phyloP scores from a whole-genome alignment of 2,329 filamentous ascomycete species.

The Scedosporium dehoogii region DNA sequence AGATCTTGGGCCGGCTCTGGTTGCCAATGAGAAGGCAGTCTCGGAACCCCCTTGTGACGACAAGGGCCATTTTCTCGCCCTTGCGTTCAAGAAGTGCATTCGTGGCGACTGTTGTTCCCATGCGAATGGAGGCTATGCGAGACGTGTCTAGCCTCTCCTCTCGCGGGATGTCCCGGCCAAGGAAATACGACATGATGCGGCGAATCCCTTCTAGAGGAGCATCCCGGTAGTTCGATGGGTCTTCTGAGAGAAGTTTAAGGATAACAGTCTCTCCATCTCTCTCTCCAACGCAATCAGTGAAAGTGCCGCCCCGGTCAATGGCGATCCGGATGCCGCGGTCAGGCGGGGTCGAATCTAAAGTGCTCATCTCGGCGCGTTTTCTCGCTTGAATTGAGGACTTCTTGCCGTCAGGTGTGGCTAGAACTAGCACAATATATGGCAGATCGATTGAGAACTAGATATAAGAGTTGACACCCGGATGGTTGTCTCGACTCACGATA shows the following conservation, averaged over 20 bases:
- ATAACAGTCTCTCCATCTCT: conserved; percentile 66
- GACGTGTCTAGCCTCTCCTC: conserved; percentile 73
- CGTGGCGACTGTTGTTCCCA: conserved; percentile 92
- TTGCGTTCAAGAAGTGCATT: conserved; percentile 87
- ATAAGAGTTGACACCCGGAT: too few species aligned
- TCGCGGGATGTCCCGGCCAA: conserved; percentile 64
- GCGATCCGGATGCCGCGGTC: conserved; percentile 24
- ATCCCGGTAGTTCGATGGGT: conserved; percentile 83
- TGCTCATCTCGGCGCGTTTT: conserved; percentile 8
- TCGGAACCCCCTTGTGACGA: conserved; percentile 79
- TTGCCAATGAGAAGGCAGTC: conserved; percentile 87
- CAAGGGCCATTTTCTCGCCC: conserved; percentile 77
- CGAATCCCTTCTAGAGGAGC: conserved; percentile 87
- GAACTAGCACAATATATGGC: too few species aligned
- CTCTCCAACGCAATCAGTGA: conserved; percentile 87
- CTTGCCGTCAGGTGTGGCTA: too few species aligned
- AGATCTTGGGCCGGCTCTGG: conserved; percentile 81
- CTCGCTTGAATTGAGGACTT: neutral
- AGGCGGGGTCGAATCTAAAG: conserved; percentile 4
- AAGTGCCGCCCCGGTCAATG: conserved; percentile 76
- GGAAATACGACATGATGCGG: conserved; percentile 71
- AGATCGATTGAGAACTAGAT: too few species aligned
- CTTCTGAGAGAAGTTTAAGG: conserved; percentile 83
- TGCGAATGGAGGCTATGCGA: conserved; percentile 80
- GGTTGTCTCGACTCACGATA: too few species aligned